Evolutionary conservation across 2,329 filamentous ascomycete genomes (phyloP), one percentile per base, ranked within the genome.

Genomic region (Beauveria sp.): DNA sequence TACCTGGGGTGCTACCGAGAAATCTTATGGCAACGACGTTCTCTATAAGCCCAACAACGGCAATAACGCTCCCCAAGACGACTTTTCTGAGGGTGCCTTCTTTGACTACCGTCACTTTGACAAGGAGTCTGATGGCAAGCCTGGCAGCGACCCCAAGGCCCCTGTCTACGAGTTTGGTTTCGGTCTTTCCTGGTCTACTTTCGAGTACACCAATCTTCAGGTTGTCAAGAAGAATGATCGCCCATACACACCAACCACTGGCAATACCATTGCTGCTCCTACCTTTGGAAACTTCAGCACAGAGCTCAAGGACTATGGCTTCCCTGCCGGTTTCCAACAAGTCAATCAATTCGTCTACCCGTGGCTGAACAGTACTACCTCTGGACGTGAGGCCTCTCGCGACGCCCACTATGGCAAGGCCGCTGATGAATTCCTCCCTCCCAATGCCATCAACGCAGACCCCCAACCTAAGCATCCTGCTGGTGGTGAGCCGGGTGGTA

Each of bases 131-230:
- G 70, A 75, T 4, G 70, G 67, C 58, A 71, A 71, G 58, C 67
- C 66, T 26, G 68, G 71, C 43, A 66, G 67, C 40, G 67, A 67
- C 40, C 52, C 84, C 66, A 80, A 84, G 59, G 83, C 84, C 1
- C 89, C 90, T 1, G 83, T 90, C 65, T 95, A 87, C 73, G 90
- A 93, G 70, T 96, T 95, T 67, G 91, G 91, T 8, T 89, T 83
- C 68, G 91, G 91, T 61, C 78, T 96, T 14, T 89, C 85, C 3
- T 96, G 95, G 79, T 91, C 90, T 1, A 90, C 81, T 2, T 93
- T 96, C 70, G 73, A 83, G 59, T 91, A 91, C 77, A 85, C 87
- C n/a, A 78, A 89, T 70, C 75, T 95, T 40, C 72, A 79, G 34
- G 75, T 91, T 40, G 67, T 77, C 65, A 81, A 82, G 66, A 73